phyloP scores from a whole-genome alignment of 108 stramenopile genomes.

The Hondaea fermentalgiana region DNA sequence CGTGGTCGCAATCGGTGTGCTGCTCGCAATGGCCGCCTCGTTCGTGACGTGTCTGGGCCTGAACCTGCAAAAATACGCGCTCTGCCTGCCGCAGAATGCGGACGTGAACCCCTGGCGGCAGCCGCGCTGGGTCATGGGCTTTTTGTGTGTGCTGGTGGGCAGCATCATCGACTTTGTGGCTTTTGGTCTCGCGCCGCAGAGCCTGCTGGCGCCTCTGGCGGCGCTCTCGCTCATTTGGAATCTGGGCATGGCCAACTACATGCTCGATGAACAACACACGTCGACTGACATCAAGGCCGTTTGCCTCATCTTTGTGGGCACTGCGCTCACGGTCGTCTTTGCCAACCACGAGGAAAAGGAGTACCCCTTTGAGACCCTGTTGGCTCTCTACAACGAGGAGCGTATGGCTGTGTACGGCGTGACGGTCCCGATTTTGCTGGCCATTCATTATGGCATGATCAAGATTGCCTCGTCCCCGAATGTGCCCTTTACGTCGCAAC shows the following conservation, averaged over 20 bases:
- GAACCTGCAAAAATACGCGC: neutral
- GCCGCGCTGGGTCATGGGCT: slow-evolving; percentile 38
- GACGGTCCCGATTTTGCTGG: neutral
- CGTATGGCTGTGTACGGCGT: slow-evolving; percentile 29
- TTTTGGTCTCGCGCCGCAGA: slow-evolving; percentile 45
- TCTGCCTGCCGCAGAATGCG: neutral
- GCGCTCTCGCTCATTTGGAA: slow-evolving; percentile 45
- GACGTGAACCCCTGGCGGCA: slow-evolving; percentile 19
- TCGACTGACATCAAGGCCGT: slow-evolving; percentile 24
- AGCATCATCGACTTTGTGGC: slow-evolving; percentile 40
- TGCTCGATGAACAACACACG: slow-evolving; percentile 34
- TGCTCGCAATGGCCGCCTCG: neutral
- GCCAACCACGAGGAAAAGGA: slow-evolving; percentile 28
- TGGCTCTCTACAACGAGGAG: neutral
- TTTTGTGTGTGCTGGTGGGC: slow-evolving; percentile 23
- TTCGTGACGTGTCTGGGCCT: neutral
- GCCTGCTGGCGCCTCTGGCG: slow-evolving; percentile 40
- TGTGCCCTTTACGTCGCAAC: neutral
- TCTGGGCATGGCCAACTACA: slow-evolving; percentile 31
- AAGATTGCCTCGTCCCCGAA: neutral
- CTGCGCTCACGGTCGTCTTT: slow-evolving; percentile 35
- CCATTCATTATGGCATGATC: neutral
- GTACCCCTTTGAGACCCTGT: slow-evolving; percentile 33
- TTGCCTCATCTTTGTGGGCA: slow-evolving; percentile 39
- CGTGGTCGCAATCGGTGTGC: neutral